Percentiles rank a stretch among this genome's conserved stretches.
Conservation (phyloP, 1,139 yeast species). For the Zygoascus hellenicus region DNA sequence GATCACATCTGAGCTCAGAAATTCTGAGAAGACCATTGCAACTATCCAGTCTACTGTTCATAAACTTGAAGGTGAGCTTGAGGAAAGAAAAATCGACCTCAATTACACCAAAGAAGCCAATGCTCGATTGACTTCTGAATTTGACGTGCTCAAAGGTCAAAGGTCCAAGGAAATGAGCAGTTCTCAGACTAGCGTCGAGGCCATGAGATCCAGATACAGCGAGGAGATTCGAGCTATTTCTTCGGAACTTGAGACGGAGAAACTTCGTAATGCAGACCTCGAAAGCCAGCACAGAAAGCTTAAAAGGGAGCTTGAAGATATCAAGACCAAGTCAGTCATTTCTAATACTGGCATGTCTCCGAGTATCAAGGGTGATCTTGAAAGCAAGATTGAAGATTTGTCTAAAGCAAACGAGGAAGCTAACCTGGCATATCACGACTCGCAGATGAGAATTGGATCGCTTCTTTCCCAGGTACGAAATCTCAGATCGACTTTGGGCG, state of each 20-base stretch:
- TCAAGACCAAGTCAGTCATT: slow-evolving; percentile 5
- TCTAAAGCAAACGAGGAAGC: slow-evolving; percentile 45
- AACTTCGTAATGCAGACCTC: slow-evolving; percentile 41
- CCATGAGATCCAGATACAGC: slow-evolving; percentile 40
- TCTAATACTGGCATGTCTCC: slow-evolving; percentile 14
- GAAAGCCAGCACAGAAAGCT: slow-evolving; percentile 55
- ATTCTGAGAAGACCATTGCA: slow-evolving; percentile 53
- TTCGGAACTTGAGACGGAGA: slow-evolving; percentile 54
- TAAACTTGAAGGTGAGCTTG: slow-evolving; percentile 52
- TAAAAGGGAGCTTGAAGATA: slow-evolving; percentile 20
- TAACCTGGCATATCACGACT: slow-evolving; percentile 34
- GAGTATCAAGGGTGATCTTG: slow-evolving; percentile 41
- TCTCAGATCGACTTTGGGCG: slow-evolving; percentile 33
- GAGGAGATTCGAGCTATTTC: slow-evolving; percentile 56
- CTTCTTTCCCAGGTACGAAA: slow-evolving; percentile 33
- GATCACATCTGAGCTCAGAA: slow-evolving; percentile 53
- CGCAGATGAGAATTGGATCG: slow-evolving; percentile 34
- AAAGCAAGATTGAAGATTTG: slow-evolving; percentile 47
- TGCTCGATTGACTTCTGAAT: slow-evolving; percentile 44
- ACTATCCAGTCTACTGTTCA: slow-evolving; percentile 52
- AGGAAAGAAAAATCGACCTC: slow-evolving; percentile 54
- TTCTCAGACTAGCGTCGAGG: slow-evolving; percentile 25
- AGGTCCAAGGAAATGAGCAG: slow-evolving; percentile 25
- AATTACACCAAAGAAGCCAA: slow-evolving; percentile 46
- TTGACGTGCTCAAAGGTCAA: slow-evolving; percentile 32